Base-by-base conservation (phyloP, 1,284 basidiomycete species). In the Mycena sp. region DNA sequence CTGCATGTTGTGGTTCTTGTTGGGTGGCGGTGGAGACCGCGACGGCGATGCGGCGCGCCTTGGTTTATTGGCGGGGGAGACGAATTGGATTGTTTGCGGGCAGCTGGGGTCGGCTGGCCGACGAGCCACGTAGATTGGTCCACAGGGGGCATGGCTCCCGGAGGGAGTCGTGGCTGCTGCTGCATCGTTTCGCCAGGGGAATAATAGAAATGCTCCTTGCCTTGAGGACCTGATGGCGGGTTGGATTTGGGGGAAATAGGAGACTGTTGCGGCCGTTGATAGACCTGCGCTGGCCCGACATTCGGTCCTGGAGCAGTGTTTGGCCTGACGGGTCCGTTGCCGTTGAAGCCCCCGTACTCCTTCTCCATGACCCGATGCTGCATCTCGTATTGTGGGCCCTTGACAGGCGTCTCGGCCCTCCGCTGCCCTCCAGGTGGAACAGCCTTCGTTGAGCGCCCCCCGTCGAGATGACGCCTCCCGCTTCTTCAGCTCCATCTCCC, bases 291-390 rank as follows among this genome's bases (percentile, higher is more conserved):
- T 5, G 55, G 32, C 6, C 26, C 58, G 14, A 23, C 43, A 25
- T 48, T 38, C 5, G 59, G 58, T 23, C 26, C 38, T 26, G 56
- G 48, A 25, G 54, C 14, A 9, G 11, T 35, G 44, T 49, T 50
- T 12, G 59, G 12, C 25, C 55, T 60, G 6, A 38, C 38, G n/a
- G 65, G 46, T 1, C 38, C 55, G 35, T 65, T 65, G 23, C 64
- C 67, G 25, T 68, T 68, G 56, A 65, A 62, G 30, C 61, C 65
- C 46, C 54, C 67, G 32, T 92, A 92, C 70, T 96, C 94, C 71
- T 95, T 91, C 73, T 96, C 93, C 84, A 98, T 93, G 64, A 91
- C 93, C 21, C 92, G 89, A 74, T 94, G 93, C 75, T 98, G 96
- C 85, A 93, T 90, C 69, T 96, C 95, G 74, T 97, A 98, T 72